These are phyloP conservation scores for Penicillium steckii DNA, from an alignment of 495 filamentous ascomycete species.

Conservation along the genomic window DNA sequence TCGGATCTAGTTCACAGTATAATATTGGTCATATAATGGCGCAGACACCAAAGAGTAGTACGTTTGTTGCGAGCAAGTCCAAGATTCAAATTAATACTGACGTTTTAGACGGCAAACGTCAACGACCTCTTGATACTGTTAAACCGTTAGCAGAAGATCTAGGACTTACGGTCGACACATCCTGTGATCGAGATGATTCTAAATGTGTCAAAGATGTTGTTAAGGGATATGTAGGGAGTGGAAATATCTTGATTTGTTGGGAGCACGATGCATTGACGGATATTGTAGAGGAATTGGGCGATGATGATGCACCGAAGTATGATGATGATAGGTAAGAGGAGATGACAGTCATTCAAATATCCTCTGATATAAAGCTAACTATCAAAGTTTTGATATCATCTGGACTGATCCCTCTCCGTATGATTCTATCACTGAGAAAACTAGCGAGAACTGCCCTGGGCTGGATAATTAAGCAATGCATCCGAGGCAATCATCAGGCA, in stretches of 20 bases:
- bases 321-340: conserved; percentile 34
- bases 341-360: no score
- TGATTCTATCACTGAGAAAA: conserved; percentile 10
- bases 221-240: conserved; percentile 39
- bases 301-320: conserved; percentile 34
- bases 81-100: no score
- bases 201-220: conserved; percentile 47
- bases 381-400: conserved; percentile 22
- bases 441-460: conserved; percentile 24
- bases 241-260: conserved; percentile 61
- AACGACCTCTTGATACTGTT: conserved; percentile 53
- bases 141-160: conserved; percentile 49
- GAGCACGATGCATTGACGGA: conserved; percentile 49
- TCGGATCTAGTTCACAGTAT: conserved; percentile 44
- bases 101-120: conserved; percentile 48
- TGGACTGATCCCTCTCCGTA: conserved; percentile 31
- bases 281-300: conserved; percentile 45
- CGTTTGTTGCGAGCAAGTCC: neutral
- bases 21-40: conserved; percentile 55
- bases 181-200: conserved; percentile 47
- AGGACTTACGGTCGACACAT: conserved; percentile 49
- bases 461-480: conserved; percentile 21
- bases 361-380: neutral
- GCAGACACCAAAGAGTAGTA: conserved; percentile 46
- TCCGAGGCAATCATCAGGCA: no score